Conservation (phyloP, 805 yeast genomes). For the Starmerella bombicola region DNA sequence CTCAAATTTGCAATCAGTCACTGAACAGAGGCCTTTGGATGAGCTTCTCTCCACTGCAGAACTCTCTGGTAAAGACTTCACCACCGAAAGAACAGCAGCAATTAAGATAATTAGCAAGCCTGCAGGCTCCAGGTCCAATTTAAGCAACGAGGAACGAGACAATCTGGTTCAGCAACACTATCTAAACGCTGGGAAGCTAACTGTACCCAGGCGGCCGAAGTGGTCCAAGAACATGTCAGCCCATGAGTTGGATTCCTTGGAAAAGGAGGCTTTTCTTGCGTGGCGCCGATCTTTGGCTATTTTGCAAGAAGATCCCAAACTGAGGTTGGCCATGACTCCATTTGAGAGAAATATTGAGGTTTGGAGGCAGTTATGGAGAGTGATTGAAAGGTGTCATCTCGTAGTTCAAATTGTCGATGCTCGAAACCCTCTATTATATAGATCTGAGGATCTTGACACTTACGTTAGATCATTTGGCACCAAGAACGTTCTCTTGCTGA, state of each 20-base stretch:
- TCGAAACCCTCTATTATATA: conserved; percentile 77
- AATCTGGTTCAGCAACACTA: conserved; percentile 47
- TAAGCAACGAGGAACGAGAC: conserved; percentile 55
- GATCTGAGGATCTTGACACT: conserved; percentile 74
- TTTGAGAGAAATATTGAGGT: conserved; percentile 95
- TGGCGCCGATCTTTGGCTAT: conserved; percentile 89
- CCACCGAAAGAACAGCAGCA: conserved; percentile 75
- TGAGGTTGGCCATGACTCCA: conserved; percentile 63
- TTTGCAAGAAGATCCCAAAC: conserved; percentile 71
- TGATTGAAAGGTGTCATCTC: conserved; percentile 84
- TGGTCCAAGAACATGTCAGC: conserved; percentile 69
- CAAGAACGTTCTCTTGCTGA: conserved; percentile 69
- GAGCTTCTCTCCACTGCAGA: conserved; percentile 93
- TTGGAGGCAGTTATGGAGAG: conserved; percentile 98
- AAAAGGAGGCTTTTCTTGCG: conserved; percentile 76
- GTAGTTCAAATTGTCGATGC: conserved; percentile 97
- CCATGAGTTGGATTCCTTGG: conserved; percentile 68
- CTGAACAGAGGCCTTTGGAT: conserved; percentile 87
- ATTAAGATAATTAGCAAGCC: conserved; percentile 65
- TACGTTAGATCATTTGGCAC: conserved; percentile 64
- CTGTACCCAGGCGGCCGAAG: conserved; percentile 83
- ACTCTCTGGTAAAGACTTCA: conserved; percentile 88
- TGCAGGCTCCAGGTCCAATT: conserved; percentile 30
- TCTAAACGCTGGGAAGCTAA: conserved; percentile 43
- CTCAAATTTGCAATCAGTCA: conserved; percentile 85